These are phyloP conservation scores for Talaromyces verruculosus DNA, from an alignment of 2,329 filamentous ascomycete species.

Conservation along the genomic window DNA sequence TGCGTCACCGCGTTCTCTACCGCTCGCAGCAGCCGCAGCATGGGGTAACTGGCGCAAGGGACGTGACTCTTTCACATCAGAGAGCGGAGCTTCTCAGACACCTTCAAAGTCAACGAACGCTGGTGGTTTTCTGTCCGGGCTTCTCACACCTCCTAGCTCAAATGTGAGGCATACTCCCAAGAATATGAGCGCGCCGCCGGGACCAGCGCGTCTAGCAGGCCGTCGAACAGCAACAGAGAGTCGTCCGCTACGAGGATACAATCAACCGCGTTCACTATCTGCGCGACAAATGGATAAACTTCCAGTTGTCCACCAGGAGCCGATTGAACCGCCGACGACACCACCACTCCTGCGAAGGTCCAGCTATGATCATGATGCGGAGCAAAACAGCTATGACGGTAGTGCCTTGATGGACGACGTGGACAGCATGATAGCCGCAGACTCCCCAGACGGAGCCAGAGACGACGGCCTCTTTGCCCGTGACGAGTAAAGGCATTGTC, in stretches of 20 bases:
- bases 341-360: constrained; percentile 58
- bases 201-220: constrained; percentile 27
- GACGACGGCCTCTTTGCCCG: constrained; percentile 23
- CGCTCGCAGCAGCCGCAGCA: constrained; percentile 88
- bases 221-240: constrained; percentile 36
- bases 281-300: constrained; percentile 32
- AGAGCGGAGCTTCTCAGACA: constrained; percentile 45
- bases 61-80: constrained; percentile 49
- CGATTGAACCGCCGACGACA: constrained; percentile 44
- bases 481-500: constrained; percentile 9
- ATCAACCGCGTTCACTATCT: constrained; percentile 33
- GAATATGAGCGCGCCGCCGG: constrained; percentile 34
- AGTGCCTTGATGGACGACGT: constrained; percentile 53
- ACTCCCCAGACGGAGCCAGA: constrained; percentile 35
- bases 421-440: constrained; percentile 41
- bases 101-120: constrained; percentile 61
- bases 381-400: constrained; percentile 50
- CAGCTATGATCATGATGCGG: constrained; percentile 61
- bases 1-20: constrained; percentile 72
- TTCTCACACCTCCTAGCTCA: constrained; percentile 86
- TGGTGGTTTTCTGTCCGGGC: constrained; percentile 69
- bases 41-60: constrained; percentile 91
- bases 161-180: constrained; percentile 64
- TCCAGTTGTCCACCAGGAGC: constrained; percentile 24
- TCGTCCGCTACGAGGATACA: constrained; percentile 35